phyloP scores from a whole-genome alignment of 2,329 filamentous ascomycete genomes.

The Mollisiaceae sp. region DNA sequence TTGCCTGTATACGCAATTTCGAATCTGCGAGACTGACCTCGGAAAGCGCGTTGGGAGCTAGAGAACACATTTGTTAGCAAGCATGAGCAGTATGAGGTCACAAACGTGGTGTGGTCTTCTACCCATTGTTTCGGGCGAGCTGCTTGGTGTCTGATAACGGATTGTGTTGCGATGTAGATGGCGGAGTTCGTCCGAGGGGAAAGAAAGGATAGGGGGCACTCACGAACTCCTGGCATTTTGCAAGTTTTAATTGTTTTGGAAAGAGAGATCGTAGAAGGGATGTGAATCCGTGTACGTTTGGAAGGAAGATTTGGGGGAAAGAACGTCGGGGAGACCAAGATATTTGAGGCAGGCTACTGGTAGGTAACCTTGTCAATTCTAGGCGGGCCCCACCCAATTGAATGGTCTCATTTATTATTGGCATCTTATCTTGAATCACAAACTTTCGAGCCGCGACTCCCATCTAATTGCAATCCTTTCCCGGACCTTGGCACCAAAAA shows the following conservation, averaged over 20 bases:
- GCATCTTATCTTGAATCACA: slow-evolving; percentile 1
- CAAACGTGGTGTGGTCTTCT: background rate
- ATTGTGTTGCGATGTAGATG: background rate
- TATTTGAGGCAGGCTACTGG: slow-evolving; percentile 8
- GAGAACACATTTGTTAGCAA: slow-evolving; percentile 8
- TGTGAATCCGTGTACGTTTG: background rate
- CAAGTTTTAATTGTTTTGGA: background rate
- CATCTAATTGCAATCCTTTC: background rate
- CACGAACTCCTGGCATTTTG: slow-evolving; percentile 42
- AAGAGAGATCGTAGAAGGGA: background rate
- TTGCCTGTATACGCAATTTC: background rate
- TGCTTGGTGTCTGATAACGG: background rate
- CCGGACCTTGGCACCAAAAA: background rate
- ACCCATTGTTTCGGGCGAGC: background rate
- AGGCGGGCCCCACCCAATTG: background rate
- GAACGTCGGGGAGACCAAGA: slow-evolving; percentile 1
- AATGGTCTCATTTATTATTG: background rate
- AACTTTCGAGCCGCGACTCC: background rate
- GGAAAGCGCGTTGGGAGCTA: slow-evolving; percentile 41
- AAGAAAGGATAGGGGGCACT: slow-evolving; percentile 25
- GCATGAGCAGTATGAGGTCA: too few relatives aligned
- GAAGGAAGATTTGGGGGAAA: background rate
- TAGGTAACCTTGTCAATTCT: slow-evolving; percentile 9
- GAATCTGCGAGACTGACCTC: slow-evolving; percentile 11
- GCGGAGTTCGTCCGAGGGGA: slow-evolving; percentile 4